Conservation (phyloP, 768 basidiomycete genomes). For the Coprinellus aureogranulatus region DNA sequence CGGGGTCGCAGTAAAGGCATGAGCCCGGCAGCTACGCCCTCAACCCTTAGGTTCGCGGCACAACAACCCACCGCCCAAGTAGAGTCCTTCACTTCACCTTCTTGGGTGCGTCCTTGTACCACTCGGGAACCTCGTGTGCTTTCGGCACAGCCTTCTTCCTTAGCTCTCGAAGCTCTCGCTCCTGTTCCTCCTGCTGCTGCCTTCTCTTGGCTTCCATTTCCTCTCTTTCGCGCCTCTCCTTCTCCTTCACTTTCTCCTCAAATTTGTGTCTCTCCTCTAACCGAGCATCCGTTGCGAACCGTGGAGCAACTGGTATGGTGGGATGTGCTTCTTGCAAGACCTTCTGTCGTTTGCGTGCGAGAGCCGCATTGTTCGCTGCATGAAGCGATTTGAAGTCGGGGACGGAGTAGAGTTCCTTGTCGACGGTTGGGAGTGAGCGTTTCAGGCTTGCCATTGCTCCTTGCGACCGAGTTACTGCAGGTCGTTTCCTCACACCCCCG, state of each 20-base stretch:
- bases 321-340: constrained; percentile 29
- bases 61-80: background rate
- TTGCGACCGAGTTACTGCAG: background rate
- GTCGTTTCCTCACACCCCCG: too few species aligned
- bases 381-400: constrained; percentile 59
- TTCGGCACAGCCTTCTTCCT: constrained; percentile 62
- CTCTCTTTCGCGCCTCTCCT: constrained; percentile 48
- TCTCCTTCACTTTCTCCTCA: constrained; percentile 54
- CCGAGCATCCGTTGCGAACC: constrained; percentile 54
- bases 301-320: constrained; percentile 44
- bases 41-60: background rate
- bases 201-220: constrained; percentile 43
- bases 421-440: too few species aligned
- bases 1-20: too few species aligned
- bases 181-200: constrained; percentile 54
- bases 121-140: constrained; percentile 72
- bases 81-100: constrained; percentile 30
- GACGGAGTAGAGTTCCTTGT: too few species aligned
- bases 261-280: constrained; percentile 63
- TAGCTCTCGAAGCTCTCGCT: constrained; percentile 57
- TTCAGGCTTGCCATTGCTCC: constrained; percentile 4
- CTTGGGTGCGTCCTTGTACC: constrained; percentile 73
- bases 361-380: constrained; percentile 43
- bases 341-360: constrained; percentile 45
- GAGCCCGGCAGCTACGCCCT: background rate